Evolutionary conservation across 306 rosid genomes (phyloP).

Genomic region (Prunus mira): DNA sequence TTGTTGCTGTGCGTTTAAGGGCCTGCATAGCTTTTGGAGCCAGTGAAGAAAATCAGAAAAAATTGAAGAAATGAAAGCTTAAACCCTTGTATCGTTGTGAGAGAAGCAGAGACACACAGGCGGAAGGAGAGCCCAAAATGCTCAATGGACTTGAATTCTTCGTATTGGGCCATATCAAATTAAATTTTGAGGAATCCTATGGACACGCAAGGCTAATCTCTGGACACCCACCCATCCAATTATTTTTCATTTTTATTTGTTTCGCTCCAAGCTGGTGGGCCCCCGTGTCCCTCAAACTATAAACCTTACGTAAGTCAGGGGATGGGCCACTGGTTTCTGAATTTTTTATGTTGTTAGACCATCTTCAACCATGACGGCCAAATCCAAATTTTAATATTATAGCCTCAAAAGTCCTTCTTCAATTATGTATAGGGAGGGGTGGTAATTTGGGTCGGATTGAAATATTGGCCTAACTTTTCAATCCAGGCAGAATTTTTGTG

Average conservation of each 20-base stretch:
- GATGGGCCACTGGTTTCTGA: not conserved
- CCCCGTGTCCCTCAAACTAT: not conserved
- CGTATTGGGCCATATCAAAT: not conserved
- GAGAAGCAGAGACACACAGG: not conserved
- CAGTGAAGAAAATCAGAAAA: not conserved
- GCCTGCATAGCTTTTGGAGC: constrained; percentile 35
- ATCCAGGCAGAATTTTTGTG: rapidly evolving
- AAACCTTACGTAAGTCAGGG: not conserved
- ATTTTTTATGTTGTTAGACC: not conserved
- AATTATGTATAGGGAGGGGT: too few species aligned
- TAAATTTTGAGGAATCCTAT: not conserved
- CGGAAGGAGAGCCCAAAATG: not conserved
- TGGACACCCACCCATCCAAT: too few species aligned
- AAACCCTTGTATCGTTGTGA: not conserved
- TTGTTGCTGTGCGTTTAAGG: constrained; percentile 34
- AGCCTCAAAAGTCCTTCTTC: too few species aligned
- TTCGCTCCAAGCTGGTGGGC: not conserved
- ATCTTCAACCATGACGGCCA: too few species aligned
- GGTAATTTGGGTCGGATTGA: too few species aligned
- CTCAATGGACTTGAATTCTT: not conserved
- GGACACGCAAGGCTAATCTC: too few species aligned
- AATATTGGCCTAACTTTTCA: too few species aligned
- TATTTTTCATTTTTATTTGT: not conserved
- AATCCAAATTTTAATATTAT: too few species aligned
- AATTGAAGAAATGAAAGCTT: not conserved